Percentiles rank a stretch among this genome's conserved stretches.
These are phyloP conservation scores for Salix brachista DNA, from an alignment of 345 rosid species.

Conservation along the genomic window DNA sequence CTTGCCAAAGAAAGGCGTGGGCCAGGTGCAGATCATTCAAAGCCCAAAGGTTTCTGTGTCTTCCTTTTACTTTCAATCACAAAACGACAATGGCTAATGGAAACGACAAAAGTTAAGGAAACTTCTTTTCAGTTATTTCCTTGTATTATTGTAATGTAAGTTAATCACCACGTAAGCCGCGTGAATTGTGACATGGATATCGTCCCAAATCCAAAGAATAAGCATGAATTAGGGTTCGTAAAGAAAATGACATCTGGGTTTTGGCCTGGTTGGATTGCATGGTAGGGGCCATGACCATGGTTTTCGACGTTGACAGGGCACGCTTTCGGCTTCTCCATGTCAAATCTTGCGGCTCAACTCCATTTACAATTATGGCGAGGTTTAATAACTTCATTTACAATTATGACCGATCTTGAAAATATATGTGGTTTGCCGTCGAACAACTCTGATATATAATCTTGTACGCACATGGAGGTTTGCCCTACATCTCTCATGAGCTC, in stretches of 20 bases:
- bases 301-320: background rate
- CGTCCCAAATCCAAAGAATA: background rate
- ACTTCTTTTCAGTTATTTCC: background rate
- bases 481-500: background rate
- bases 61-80: background rate
- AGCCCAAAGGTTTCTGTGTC: slow-evolving; percentile 13
- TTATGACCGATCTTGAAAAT: background rate
- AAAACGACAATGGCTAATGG: background rate
- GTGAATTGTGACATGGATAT: slow-evolving; percentile 27
- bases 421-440: background rate
- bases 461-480: background rate
- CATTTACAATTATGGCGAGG: background rate
- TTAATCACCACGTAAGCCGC: slow-evolving; percentile 23
- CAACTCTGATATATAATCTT: background rate
- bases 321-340: background rate
- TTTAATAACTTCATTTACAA: slow-evolving; percentile 1
- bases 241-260: background rate
- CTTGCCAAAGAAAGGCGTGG: slow-evolving; percentile 23
- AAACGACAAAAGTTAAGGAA: slow-evolving; percentile 4
- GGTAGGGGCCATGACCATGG: background rate
- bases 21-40: slow-evolving; percentile 10
- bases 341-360: background rate
- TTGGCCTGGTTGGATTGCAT: slow-evolving; percentile 16
- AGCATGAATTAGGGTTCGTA: background rate
- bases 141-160: background rate